Evolutionary conservation across 2,329 filamentous ascomycete species (phyloP).

Genomic region (Stylonectria norvegica): DNA sequence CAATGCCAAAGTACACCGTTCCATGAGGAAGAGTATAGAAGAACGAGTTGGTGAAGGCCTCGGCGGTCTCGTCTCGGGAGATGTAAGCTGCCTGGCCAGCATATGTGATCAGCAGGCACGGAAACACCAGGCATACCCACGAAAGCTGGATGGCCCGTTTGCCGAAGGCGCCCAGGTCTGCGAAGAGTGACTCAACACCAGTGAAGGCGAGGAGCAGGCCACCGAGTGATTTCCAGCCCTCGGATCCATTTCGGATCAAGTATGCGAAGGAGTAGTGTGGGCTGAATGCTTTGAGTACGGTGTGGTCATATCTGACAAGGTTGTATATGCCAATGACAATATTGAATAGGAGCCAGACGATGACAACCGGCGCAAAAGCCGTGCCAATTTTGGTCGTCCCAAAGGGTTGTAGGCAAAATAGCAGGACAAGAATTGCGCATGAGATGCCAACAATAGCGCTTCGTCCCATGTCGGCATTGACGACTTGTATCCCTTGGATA

Average conservation of each 20-base stretch:
- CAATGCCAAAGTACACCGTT: conserved; percentile 63
- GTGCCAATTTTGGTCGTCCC: conserved; percentile 59
- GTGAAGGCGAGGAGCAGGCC: conserved; percentile 73
- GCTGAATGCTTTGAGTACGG: conserved; percentile 54
- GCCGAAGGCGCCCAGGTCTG: conserved; percentile 73
- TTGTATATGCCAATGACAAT: conserved; percentile 62
- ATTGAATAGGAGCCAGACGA: conserved; percentile 66
- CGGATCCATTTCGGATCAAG: conserved; percentile 54
- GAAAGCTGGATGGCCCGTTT: conserved; percentile 67
- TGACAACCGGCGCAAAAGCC: conserved; percentile 62
- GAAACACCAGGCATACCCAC: conserved; percentile 67
- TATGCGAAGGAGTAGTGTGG: conserved; percentile 60
- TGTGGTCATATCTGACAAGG: conserved; percentile 48
- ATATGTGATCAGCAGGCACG: conserved; percentile 64
- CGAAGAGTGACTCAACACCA: conserved; percentile 75
- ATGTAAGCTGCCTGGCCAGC: conserved; percentile 74
- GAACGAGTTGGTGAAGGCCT: conserved; percentile 60
- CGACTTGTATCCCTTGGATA: conserved; percentile 61
- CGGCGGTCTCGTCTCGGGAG: conserved; percentile 47
- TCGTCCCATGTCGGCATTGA: conserved; percentile 52
- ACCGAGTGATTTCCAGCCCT: conserved; percentile 64
- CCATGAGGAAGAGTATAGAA: conserved; percentile 67
- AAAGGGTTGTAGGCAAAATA: conserved; percentile 64
- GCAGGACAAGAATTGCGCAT: conserved; percentile 60
- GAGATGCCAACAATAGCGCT: conserved; percentile 59